These are phyloP conservation scores for Fragilariopsis cylindrus DNA, from an alignment of 108 stramenopile species.

Conservation along the genomic window DNA sequence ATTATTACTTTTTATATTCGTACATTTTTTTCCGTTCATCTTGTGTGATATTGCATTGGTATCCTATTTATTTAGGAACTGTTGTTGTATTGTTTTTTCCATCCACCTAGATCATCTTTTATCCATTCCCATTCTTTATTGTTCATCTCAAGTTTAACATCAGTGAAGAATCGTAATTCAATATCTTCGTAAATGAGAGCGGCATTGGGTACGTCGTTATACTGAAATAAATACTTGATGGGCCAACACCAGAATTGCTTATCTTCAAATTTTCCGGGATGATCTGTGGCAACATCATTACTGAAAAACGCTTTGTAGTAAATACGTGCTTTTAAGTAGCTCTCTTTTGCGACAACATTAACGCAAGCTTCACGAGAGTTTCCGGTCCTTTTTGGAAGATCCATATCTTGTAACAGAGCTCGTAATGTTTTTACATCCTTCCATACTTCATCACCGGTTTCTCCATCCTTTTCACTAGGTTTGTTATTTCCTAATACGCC, in stretches of 20 bases:
- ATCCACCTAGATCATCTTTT: conserved; percentile 15
- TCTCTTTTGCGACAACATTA: conserved; percentile 29
- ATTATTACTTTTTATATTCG: no score
- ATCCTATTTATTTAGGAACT: not conserved
- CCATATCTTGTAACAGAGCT: conserved; percentile 19
- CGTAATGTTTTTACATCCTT: conserved; percentile 28
- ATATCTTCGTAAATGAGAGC: conserved; percentile 30
- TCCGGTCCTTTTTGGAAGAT: conserved; percentile 27
- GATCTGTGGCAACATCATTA: conserved; percentile 27
- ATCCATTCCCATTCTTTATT: conserved; percentile 39
- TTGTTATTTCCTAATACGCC: conserved; percentile 14
- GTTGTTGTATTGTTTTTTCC: conserved; percentile 25
- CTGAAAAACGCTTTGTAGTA: conserved; percentile 32
- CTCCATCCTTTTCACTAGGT: conserved; percentile 20
- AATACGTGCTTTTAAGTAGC: conserved; percentile 37
- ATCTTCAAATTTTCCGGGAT: conserved; percentile 27
- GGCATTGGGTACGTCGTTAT: conserved; percentile 24
- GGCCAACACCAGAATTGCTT: conserved; percentile 27
- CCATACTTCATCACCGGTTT: conserved; percentile 29
- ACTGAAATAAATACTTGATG: conserved; percentile 33
- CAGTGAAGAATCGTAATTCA: conserved; percentile 28
- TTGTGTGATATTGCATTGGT: no score
- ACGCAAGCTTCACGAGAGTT: conserved; percentile 21
- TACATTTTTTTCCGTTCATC: no score
- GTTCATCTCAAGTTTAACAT: conserved; percentile 26